phyloP scores from a whole-genome alignment of 192 early-diverging fungal genomes.

The Podila horticola region DNA sequence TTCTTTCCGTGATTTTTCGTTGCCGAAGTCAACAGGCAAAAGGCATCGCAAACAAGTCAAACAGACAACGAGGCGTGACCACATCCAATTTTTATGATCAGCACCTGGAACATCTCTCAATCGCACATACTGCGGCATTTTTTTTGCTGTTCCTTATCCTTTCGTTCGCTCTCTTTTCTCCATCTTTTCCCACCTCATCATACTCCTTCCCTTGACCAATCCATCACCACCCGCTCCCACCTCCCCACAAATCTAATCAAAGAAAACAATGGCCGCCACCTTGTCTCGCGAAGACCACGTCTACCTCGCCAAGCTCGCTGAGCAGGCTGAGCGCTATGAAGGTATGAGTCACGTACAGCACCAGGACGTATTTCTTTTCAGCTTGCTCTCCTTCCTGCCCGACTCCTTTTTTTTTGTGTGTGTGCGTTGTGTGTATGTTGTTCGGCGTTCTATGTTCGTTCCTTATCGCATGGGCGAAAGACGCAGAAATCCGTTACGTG shows the following conservation, averaged over 20 bases:
- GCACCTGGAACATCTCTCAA: background rate
- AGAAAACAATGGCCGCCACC: slow-evolving; percentile 7
- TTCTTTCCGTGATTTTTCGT: no score
- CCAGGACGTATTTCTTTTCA: background rate
- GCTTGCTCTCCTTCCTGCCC: background rate
- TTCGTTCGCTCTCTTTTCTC: background rate
- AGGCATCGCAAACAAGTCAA: background rate
- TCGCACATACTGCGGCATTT: slow-evolving; percentile 9
- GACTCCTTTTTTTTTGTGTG: background rate
- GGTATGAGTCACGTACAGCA: slow-evolving; percentile 60
- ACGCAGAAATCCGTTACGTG: no score
- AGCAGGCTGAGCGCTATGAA: slow-evolving; percentile 98
- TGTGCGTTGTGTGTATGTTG: background rate
- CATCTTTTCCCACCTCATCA: slow-evolving; percentile 2
- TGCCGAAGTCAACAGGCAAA: no score
- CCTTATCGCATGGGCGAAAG: no score
- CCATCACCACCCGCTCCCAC: background rate
- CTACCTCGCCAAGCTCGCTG: slow-evolving; percentile 97
- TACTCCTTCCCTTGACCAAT: background rate
- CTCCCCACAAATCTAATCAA: background rate
- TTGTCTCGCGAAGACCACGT: slow-evolving; percentile 64
- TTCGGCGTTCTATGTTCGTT: no score
- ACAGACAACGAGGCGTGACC: slow-evolving; percentile 1
- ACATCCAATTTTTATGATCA: slow-evolving; percentile 1
- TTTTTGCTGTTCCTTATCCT: slow-evolving; percentile 1